Conservation (phyloP, 495 filamentous ascomycete genomes). For the Sporormia fimetaria region DNA sequence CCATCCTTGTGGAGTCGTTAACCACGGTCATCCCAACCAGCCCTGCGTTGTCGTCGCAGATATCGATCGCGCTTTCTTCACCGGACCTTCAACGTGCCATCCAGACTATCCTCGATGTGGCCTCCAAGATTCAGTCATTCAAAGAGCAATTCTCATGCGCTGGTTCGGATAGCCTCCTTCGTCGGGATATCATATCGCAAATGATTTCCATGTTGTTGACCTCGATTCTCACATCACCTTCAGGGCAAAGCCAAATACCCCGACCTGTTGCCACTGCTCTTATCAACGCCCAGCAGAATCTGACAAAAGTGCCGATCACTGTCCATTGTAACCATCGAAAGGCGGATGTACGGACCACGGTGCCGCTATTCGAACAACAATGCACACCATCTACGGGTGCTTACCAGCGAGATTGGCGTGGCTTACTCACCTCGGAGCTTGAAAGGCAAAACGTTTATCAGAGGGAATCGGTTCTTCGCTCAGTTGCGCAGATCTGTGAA, state of each 20-base stretch:
- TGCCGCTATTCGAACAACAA: slow-evolving; percentile 18
- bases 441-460: slow-evolving; percentile 31
- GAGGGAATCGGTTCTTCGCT: slow-evolving; percentile 37
- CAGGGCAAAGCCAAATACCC: slow-evolving; percentile 12
- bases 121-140: too few relatives aligned
- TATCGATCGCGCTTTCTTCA: slow-evolving; percentile 6
- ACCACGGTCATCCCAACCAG: not conserved
- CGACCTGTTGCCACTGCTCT: slow-evolving; percentile 8
- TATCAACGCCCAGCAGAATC: slow-evolving; percentile 8
- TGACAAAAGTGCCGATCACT: not conserved
- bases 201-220: slow-evolving; percentile 24
- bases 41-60: not conserved
- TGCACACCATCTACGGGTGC: slow-evolving; percentile 10
- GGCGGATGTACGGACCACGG: not conserved
- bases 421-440: slow-evolving; percentile 25
- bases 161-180: too few relatives aligned
- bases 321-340: not conserved
- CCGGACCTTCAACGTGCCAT: slow-evolving; percentile 1
- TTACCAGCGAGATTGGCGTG: slow-evolving; percentile 13
- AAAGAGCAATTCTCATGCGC: too few relatives aligned
- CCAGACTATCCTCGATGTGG: slow-evolving; percentile 10
- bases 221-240: slow-evolving; percentile 22
- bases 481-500: slow-evolving; percentile 41
- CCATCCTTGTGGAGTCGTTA: slow-evolving; percentile 3
- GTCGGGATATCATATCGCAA: slow-evolving; percentile 7